A percentile compares a stretch with the other conserved stretches of the same genome.
Conservation (phyloP, 164 flowering plant genomes). For the Sextonia rubra region DNA sequence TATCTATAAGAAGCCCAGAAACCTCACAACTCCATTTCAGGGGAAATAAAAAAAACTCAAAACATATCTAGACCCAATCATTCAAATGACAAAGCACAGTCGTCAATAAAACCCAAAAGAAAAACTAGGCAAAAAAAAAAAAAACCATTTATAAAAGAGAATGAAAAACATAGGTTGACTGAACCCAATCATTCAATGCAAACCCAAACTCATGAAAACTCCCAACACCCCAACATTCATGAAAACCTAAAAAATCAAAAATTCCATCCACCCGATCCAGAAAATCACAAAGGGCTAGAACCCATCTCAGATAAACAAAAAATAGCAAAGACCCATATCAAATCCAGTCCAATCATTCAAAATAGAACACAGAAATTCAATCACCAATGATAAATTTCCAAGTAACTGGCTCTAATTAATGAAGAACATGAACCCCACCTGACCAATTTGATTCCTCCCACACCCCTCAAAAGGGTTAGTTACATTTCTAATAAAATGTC, state of each 20-base stretch:
- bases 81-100: background rate
- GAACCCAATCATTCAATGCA: too few species aligned
- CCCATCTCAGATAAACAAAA: too few species aligned
- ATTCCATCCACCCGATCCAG: too few species aligned
- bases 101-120: background rate
- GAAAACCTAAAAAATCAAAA: too few species aligned
- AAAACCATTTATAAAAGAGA: background rate
- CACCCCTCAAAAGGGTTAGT: background rate
- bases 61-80: constrained; percentile 4
- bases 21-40: constrained; percentile 1
- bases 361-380: background rate
- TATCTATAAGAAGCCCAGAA: background rate
- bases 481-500: background rate
- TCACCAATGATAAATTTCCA: background rate
- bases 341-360: background rate
- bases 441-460: too few species aligned
- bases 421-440: too few species aligned
- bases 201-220: too few species aligned
- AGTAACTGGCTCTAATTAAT: background rate
- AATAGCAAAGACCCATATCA: background rate
- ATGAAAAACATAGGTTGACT: too few species aligned
- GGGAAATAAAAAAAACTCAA: background rate
- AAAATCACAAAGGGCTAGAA: too few species aligned
- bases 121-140: too few species aligned
- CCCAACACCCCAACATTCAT: too few species aligned